Evolutionary conservation across 768 basidiomycete genomes (phyloP), one percentile per base, ranked within the genome.

Genomic region (Clavaria fumosa): DNA sequence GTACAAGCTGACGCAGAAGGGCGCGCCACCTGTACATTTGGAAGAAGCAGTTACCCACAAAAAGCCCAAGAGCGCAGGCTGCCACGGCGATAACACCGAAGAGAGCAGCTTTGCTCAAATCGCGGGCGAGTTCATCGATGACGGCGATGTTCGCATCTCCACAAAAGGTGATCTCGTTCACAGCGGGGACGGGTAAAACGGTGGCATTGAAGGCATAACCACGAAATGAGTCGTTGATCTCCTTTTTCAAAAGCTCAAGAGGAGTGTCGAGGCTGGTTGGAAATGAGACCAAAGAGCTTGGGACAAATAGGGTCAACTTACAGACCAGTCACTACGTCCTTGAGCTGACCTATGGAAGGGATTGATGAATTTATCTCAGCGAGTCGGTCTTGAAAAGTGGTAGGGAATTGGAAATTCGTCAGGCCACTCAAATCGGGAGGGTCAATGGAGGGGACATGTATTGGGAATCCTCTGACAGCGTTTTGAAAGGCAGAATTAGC

Each of bases 1-100:
- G 64, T 48, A 68, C 66, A 41, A 89, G 59, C 47, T 84, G 75
- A 3, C 46, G 48, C 57, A 72, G 72, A 53, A 83, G 66, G 52
- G 61, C 72, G 9, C 69, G 65, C 82, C 88, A 95, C 50, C 80
- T 81, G 66, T 77, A 89, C 82, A 86, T 89, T 48, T 89, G 85
- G 47, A 91, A 61, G 3, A 76, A 53, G 45, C 74, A 80, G 55
- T 89, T 72, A 23, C 73, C 72, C 6, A 65, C 72, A 46, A 90
- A 65, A 35, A 91, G 69, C 38, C 88, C 48, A 26, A 88, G 53
- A n/a, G 81, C 75, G 24, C 79, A 55, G 30, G 75, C 53, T 38
- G 85, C 65, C 45, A 95, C 58, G 40, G 96, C 64, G 35, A 83
- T 61, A 20, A 72, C 74, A 19, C 80, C 83, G 39, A 93, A 79